Conservation (phyloP, 148 eudicot species). For the Talinum fruticosum region DNA sequence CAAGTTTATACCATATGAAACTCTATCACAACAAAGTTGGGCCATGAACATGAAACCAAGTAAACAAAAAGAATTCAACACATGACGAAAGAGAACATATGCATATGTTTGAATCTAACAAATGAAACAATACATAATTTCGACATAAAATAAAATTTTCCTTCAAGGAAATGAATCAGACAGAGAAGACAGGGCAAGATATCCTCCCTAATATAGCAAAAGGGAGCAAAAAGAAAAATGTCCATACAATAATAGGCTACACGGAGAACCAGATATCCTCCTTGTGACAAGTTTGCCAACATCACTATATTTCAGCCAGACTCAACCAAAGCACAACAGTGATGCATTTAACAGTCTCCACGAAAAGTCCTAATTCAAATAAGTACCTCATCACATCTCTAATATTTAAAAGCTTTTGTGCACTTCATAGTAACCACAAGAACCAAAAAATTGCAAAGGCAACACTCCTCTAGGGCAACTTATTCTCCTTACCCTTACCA, state of each 20-base stretch:
- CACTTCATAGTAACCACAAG: background rate
- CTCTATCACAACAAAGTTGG: background rate
- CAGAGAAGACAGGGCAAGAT: background rate
- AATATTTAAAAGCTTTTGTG: background rate
- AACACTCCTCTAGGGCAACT: background rate
- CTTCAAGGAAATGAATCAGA: background rate
- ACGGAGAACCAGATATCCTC: background rate
- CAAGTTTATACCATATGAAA: background rate
- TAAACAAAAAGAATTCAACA: background rate
- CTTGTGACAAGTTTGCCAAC: background rate
- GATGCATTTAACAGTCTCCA: background rate
- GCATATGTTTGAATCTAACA: background rate
- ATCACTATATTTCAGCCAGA: background rate
- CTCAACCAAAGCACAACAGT: background rate
- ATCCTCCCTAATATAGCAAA: background rate
- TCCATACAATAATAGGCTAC: background rate
- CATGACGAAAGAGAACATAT: background rate
- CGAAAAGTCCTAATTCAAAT: background rate
- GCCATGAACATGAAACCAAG: background rate
- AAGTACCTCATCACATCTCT: background rate
- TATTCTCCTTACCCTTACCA: background rate
- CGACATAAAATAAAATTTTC: background rate
- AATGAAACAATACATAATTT: background rate
- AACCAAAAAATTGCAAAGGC: background rate
- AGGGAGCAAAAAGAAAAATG: background rate